These are phyloP conservation scores for Blastobotrys niveus DNA, from an alignment of 1,139 yeast species.

Conservation along the genomic window DNA sequence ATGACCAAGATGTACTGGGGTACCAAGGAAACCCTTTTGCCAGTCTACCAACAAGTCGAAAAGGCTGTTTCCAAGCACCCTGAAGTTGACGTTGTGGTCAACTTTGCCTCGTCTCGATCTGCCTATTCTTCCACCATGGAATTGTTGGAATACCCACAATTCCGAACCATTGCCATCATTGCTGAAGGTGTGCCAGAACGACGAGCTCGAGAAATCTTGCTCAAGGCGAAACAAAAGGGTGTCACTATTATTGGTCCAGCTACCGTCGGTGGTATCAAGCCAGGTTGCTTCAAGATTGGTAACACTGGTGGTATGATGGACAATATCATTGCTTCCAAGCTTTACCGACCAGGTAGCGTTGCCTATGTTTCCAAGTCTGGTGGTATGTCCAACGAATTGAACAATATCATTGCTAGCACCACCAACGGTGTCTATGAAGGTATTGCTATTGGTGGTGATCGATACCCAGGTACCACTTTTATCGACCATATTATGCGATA, in stretches of 20 bases:
- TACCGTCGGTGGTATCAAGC: constrained; percentile 47
- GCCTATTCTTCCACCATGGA: constrained; percentile 46
- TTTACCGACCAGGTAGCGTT: constrained; percentile 44
- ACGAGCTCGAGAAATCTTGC: constrained; percentile 43
- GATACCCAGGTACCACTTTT: constrained; percentile 46
- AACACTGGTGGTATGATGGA: constrained; percentile 50
- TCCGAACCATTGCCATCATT: constrained; percentile 44
- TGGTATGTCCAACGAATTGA: constrained; percentile 46
- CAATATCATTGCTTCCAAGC: constrained; percentile 45
- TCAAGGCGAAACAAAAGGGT: constrained; percentile 42
- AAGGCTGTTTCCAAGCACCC: constrained; percentile 43
- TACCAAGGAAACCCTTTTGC: constrained; percentile 43
- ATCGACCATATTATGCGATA: constrained; percentile 44
- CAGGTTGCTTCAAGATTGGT: constrained; percentile 46
- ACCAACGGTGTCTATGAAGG: constrained; percentile 47
- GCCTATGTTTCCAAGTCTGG: constrained; percentile 47
- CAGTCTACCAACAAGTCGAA: constrained; percentile 42
- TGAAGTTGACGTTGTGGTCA: constrained; percentile 45
- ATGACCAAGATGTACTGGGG: constrained; percentile 48
- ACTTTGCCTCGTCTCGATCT: constrained; percentile 44
- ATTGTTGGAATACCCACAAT: constrained; percentile 42
- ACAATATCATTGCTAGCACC: constrained; percentile 42
- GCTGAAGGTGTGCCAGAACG: constrained; percentile 48
- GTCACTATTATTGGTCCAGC: constrained; percentile 46
- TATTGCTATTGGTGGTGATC: constrained; percentile 45